A percentile compares a stretch with the other conserved stretches of the same genome.
Evolutionary conservation across 352 stramenopile species (phyloP).

Genomic region (Peronosclerospora sorghi): DNA sequence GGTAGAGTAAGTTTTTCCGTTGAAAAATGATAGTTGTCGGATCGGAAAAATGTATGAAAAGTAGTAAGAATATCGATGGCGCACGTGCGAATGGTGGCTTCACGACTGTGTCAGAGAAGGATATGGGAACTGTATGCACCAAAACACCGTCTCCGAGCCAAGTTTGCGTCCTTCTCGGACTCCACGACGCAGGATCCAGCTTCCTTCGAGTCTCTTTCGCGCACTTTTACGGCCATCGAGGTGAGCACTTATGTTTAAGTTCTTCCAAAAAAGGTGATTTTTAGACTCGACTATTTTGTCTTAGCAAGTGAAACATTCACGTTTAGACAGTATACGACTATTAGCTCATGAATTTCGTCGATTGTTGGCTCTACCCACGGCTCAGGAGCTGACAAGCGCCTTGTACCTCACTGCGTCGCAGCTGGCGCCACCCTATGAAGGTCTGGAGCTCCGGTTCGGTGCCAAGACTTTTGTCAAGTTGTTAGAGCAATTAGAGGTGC

Average conservation of each 20-base stretch:
- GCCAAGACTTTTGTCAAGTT: conserved; percentile 51
- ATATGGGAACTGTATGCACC: too few species aligned
- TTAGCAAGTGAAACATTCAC: conserved; percentile 43
- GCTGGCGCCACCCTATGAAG: conserved; percentile 54
- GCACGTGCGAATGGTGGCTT: too few species aligned
- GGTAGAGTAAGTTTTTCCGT: too few species aligned
- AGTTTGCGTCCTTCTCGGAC: too few species aligned
- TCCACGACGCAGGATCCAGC: too few species aligned
- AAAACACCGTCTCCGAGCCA: too few species aligned
- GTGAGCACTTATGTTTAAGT: neutral
- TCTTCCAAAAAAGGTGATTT: neutral
- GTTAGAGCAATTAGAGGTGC: conserved; percentile 27
- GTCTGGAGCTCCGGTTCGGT: conserved; percentile 64
- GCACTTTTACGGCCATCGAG: neutral
- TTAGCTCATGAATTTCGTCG: conserved; percentile 33
- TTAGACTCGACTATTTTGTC: too few species aligned
- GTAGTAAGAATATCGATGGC: too few species aligned
- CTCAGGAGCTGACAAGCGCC: conserved; percentile 31
- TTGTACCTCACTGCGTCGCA: conserved; percentile 65
- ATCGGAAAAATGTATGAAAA: too few species aligned
- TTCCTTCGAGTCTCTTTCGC: neutral
- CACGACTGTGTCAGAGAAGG: too few species aligned
- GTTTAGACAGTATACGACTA: conserved; percentile 34
- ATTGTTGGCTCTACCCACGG: conserved; percentile 23
- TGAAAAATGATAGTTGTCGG: too few species aligned